Conservation (phyloP, 2,329 filamentous ascomycete species). For the Elsinoe australis region DNA sequence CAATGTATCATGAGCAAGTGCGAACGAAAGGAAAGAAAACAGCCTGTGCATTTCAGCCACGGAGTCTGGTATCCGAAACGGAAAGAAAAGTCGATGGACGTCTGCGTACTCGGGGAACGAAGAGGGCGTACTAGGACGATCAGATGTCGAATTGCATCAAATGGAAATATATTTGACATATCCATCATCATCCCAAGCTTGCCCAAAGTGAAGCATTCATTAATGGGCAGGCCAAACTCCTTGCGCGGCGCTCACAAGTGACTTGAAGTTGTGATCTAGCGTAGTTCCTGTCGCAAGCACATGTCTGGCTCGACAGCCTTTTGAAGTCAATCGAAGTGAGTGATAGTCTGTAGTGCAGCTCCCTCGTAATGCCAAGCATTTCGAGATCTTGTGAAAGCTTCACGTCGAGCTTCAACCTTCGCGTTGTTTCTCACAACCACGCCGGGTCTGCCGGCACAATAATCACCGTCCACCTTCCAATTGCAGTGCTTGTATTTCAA, state of each 20-base stretch:
- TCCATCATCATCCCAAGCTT: background rate
- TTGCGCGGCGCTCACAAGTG: too few relatives aligned
- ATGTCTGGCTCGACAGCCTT: too few relatives aligned
- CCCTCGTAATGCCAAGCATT: slow-evolving; percentile 5
- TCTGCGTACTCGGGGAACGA: too few relatives aligned
- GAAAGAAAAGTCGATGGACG: slow-evolving; percentile 3
- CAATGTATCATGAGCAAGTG: background rate
- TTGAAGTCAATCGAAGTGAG: too few relatives aligned
- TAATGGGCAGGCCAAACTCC: too few relatives aligned
- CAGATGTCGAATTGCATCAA: too few relatives aligned
- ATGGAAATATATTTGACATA: slow-evolving; percentile 6
- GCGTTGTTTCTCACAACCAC: slow-evolving; percentile 2
- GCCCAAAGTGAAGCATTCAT: too few relatives aligned
- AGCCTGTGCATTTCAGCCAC: slow-evolving; percentile 15
- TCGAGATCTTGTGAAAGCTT: slow-evolving; percentile 7
- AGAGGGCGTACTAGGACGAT: too few relatives aligned
- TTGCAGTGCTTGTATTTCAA: background rate
- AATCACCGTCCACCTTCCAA: background rate
- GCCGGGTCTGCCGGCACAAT: background rate
- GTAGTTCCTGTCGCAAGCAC: too few relatives aligned
- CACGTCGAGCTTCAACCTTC: slow-evolving; percentile 8
- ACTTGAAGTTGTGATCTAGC: too few relatives aligned
- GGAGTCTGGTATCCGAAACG: slow-evolving; percentile 12
- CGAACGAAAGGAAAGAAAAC: background rate
- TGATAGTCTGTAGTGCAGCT: too few relatives aligned